Evolutionary conservation across 2,329 filamentous ascomycete genomes (phyloP).

Genomic region (Alternaria postmessia): DNA sequence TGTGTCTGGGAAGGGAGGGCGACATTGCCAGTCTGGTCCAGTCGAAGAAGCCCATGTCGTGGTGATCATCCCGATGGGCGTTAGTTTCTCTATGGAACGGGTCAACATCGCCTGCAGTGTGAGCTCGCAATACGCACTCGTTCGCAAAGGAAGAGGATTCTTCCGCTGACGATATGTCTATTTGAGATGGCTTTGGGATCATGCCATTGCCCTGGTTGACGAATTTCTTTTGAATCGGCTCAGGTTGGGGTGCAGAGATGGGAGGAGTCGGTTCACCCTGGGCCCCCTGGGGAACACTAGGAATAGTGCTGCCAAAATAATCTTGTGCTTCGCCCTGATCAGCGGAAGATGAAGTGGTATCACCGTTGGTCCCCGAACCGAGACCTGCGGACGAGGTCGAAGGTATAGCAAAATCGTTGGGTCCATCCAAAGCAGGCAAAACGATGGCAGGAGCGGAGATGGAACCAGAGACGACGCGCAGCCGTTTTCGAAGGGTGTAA

Average conservation of each 20-base stretch:
- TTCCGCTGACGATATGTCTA: constrained; percentile 32
- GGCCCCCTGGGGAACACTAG: constrained; percentile 18
- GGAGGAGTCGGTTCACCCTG: constrained; percentile 24
- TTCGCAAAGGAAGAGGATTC: constrained; percentile 44
- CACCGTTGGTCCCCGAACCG: constrained; percentile 18
- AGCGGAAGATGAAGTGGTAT: constrained; percentile 21
- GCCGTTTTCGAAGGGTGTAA: constrained; percentile 72
- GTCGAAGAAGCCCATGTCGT: constrained; percentile 71
- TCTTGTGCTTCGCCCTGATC: constrained; percentile 46
- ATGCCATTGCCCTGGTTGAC: constrained; percentile 5
- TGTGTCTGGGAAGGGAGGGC: constrained; percentile 71
- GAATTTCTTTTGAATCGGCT: constrained; percentile 9
- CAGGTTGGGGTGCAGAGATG: constrained; percentile 12
- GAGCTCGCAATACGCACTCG: constrained; percentile 53
- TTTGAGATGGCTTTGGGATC: constrained; percentile 21
- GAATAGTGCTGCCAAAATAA: constrained; percentile 52
- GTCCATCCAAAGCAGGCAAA: constrained; percentile 48
- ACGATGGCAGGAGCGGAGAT: constrained; percentile 19
- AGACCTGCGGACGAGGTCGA: constrained; percentile 31
- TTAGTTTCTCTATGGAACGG: constrained; percentile 44
- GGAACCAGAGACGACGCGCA: constrained; percentile 71
- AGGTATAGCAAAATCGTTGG: constrained; percentile 36
- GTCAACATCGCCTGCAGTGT: constrained; percentile 52
- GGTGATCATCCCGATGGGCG: constrained; percentile 27
- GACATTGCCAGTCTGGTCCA: constrained; percentile 78